Conservation (phyloP, 345 rosid species). For the Brassica napus region Da-Ae NC_063439.1:20137001-20137500, state of each 20-base stretch:
- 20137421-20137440: slow-evolving; percentile 89
- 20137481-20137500: slow-evolving; percentile 89
- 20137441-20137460: slow-evolving; percentile 90
- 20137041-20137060: slow-evolving; percentile 97
- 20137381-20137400: slow-evolving; percentile 65
- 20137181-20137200: not conserved
- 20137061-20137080: slow-evolving; percentile 99
- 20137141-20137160: slow-evolving; percentile 59
- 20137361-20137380: slow-evolving; percentile 77
- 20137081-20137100: slow-evolving; percentile 89
- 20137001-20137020: not conserved
- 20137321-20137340: not conserved
- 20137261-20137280: slow-evolving; percentile 70
- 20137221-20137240: slow-evolving; percentile 84
- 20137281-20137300: slow-evolving; percentile 56
- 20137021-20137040: slow-evolving; percentile 49
- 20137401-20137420: slow-evolving; percentile 84
- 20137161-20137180: not conserved
- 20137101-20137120: slow-evolving; percentile 79
- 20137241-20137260: slow-evolving; percentile 76
- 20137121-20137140: slow-evolving; percentile 77
- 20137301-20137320: not conserved
- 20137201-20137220: slow-evolving; percentile 50
- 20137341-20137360: not conserved
- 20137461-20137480: slow-evolving; percentile 91